A percentile compares a stretch with the other conserved stretches of the same genome.
Evolutionary conservation across 2,329 filamentous ascomycete species (phyloP).

Genomic region (Fusarium stilboides): DNA sequence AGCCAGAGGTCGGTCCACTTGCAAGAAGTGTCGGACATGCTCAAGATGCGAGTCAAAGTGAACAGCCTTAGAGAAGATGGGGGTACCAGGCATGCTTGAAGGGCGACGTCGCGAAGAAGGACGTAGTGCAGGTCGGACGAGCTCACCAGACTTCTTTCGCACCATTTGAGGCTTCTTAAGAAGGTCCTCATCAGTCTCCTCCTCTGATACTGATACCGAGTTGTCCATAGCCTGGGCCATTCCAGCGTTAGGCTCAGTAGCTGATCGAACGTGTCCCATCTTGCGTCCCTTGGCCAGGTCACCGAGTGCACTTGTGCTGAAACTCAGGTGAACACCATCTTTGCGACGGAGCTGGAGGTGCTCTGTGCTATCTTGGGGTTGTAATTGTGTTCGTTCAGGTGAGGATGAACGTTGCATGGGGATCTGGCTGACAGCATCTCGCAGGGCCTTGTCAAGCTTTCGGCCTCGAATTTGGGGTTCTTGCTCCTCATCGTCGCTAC

Average conservation of each 20-base stretch:
- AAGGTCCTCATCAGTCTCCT: slow-evolving; percentile 74
- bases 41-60: slow-evolving; percentile 98
- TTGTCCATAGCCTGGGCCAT: slow-evolving; percentile 64
- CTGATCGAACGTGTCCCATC: slow-evolving; percentile 67
- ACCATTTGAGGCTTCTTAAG: slow-evolving; percentile 88
- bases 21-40: slow-evolving; percentile 94
- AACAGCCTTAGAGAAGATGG: slow-evolving; percentile 96
- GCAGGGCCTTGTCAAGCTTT: slow-evolving; percentile 74
- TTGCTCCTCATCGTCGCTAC: slow-evolving; percentile 89
- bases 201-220: slow-evolving; percentile 69
- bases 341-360: slow-evolving; percentile 56
- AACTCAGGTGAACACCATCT: slow-evolving; percentile 61
- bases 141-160: slow-evolving; percentile 97
- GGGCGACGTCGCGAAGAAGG: slow-evolving; percentile 84
- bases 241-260: slow-evolving; percentile 68
- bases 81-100: slow-evolving; percentile 97
- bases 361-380: slow-evolving; percentile 62
- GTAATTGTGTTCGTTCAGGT: slow-evolving; percentile 58
- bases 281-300: slow-evolving; percentile 60
- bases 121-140: slow-evolving; percentile 92
- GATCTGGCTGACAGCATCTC: slow-evolving; percentile 87
- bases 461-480: slow-evolving; percentile 63
- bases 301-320: slow-evolving; percentile 63
- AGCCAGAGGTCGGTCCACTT: slow-evolving; percentile 93
- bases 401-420: slow-evolving; percentile 64